A percentile compares a stretch with the other conserved stretches of the same genome.
Evolutionary conservation across 345 rosid species (phyloP).

Genomic region (Dovyalis caffra): DNA sequence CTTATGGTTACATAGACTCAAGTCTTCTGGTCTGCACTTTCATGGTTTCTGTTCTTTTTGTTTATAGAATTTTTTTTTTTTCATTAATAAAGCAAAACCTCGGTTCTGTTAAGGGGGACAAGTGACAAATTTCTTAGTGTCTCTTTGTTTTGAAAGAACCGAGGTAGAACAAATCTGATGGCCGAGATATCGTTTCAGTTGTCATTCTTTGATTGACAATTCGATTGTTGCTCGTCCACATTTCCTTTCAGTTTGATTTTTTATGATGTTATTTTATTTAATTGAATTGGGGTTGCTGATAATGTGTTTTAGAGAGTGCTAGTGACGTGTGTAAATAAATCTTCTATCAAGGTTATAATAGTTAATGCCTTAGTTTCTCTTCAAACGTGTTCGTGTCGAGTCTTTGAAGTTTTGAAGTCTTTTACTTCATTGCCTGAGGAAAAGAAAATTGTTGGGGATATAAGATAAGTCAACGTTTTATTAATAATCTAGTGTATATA

Average conservation of each 20-base stretch:
- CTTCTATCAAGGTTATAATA: too few species aligned
- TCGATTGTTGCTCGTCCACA: constrained; percentile 68
- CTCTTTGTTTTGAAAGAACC: constrained; percentile 13
- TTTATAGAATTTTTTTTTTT: neutral
- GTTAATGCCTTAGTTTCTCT: neutral
- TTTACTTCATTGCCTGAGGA: neutral
- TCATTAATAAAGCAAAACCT: constrained; percentile 1
- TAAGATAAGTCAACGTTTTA: too few species aligned
- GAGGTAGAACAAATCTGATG: constrained; percentile 35
- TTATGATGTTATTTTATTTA: neutral
- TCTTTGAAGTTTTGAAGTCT: neutral
- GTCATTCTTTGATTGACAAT: constrained; percentile 48
- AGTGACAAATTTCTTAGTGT: constrained; percentile 1
- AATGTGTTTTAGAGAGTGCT: neutral
- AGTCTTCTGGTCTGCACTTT: too few species aligned
- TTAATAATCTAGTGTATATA: neutral
- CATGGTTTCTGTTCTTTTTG: too few species aligned
- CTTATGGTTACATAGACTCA: too few species aligned
- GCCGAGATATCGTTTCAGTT: constrained; percentile 74
- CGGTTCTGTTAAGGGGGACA: neutral
- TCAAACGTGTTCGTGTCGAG: neutral
- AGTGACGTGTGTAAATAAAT: neutral
- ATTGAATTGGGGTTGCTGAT: neutral
- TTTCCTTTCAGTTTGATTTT: neutral
- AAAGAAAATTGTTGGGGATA: neutral